Evolutionary conservation across 2,329 filamentous ascomycete genomes (phyloP), one percentile per base, ranked within the genome.

Genomic region (Aspergillus fructus): DNA sequence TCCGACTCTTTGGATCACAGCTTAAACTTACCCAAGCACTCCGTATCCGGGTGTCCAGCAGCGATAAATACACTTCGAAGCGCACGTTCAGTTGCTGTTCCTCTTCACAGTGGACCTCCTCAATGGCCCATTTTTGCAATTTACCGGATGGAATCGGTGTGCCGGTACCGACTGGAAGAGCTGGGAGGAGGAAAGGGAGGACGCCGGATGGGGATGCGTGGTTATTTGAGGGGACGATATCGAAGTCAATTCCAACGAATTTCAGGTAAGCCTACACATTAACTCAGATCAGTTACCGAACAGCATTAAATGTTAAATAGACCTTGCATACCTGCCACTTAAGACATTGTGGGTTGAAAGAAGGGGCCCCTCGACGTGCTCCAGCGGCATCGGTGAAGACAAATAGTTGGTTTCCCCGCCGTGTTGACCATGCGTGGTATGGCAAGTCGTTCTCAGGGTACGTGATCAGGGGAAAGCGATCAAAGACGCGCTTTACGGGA

Each of bases 331-430:
- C 91, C 89, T 97, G 94, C 92, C 92, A 97, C 79, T 93, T 96
- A 69, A 97, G 80, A 79, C 94, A 99, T 58, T 87, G 86, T 11
- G 94, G 94, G 72, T 97, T 97, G 77, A 89, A 96, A 63, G 91
- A 96, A 24, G 92, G 89, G 30, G 79, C 76, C 4, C 86, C 86
- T 40, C 70, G 70, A 55, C 74, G 72, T 34, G 86, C 89, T 66
- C 85, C 88, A n/a, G 82, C 77, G 1, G 84, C 78, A 13, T 82
- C 85, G 59, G 85, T 83, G 75, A 97, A 97, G 56, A 96, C 81
- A 73, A 92, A 92, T 8, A 99, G 79, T 9, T 85, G 81, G 60
- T 85, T 82, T 66, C 76, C 76, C 60, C 76, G 70, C 63, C 72
- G 74, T 53, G 76, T 70, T 51, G 68, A 77, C 33, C 79, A 81